phyloP scores from a whole-genome alignment of 768 basidiomycete genomes.

The Tremella mesenterica region DNA sequence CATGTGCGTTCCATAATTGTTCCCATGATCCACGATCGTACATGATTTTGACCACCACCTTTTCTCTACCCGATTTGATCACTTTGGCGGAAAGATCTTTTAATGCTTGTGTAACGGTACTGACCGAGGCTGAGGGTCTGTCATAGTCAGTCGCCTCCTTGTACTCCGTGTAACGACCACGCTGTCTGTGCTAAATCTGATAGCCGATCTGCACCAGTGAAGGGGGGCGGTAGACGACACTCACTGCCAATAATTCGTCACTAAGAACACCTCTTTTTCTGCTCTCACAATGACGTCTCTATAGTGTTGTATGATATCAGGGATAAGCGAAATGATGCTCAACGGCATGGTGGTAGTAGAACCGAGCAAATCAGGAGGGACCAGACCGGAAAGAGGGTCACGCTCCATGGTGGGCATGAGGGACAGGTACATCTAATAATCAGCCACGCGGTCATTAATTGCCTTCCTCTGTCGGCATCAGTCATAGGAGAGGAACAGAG shows the following conservation, averaged over 20 bases:
- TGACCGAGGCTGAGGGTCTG: slow-evolving; percentile 52
- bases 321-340: slow-evolving; percentile 57
- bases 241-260: slow-evolving; percentile 56
- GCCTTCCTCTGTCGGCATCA: no score
- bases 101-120: slow-evolving; percentile 51
- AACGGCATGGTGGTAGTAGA: slow-evolving; percentile 58
- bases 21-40: slow-evolving; percentile 61
- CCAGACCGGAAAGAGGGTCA: slow-evolving; percentile 54
- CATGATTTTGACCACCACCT: slow-evolving; percentile 58
- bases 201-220: not conserved
- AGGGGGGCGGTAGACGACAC: slow-evolving; percentile 8
- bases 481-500: no score
- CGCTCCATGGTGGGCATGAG: slow-evolving; percentile 55
- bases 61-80: slow-evolving; percentile 47
- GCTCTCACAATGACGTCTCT: slow-evolving; percentile 56
- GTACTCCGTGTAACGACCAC: no score
- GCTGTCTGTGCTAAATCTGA: not conserved
- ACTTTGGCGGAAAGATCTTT: slow-evolving; percentile 52
- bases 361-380: slow-evolving; percentile 58
- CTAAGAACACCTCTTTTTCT: slow-evolving; percentile 58
- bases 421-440: slow-evolving; percentile 54
- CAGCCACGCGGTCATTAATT: not conserved
- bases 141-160: no score
- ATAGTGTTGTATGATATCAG: slow-evolving; percentile 67
- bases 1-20: slow-evolving; percentile 51